These are phyloP conservation scores for Erigeron philadelphicus DNA, from an alignment of 140 eudicot genomes.

Conservation along the genomic window DNA sequence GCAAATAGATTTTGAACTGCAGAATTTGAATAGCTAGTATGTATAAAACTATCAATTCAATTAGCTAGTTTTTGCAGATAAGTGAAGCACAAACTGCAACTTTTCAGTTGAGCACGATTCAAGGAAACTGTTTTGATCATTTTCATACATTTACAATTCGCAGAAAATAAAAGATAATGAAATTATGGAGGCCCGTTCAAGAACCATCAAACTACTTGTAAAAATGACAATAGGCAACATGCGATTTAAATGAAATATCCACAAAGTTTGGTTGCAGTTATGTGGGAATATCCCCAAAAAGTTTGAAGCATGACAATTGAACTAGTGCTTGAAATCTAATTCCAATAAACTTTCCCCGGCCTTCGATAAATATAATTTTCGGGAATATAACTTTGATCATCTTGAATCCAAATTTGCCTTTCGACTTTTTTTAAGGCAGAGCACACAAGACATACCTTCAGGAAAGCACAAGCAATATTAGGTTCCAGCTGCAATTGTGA, in stretches of 20 bases:
- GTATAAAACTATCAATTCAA: background rate
- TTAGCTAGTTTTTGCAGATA: background rate
- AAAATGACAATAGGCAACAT: background rate
- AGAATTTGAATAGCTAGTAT: background rate
- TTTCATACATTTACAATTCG: background rate
- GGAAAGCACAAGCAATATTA: conserved; percentile 73
- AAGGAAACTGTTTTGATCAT: background rate
- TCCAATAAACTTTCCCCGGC: no score
- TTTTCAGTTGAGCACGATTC: background rate
- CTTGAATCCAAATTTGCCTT: background rate
- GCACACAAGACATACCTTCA: conserved; percentile 50
- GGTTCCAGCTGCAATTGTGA: conserved; percentile 77
- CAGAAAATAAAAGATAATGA: conserved; percentile 4
- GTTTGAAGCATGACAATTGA: conserved; percentile 4
- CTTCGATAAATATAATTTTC: background rate
- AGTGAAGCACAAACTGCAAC: conserved; percentile 8
- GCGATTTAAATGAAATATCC: background rate
- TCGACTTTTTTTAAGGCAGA: background rate
- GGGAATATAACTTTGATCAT: background rate
- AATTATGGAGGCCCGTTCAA: background rate
- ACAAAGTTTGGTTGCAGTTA: background rate
- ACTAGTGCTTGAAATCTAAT: conserved; percentile 9
- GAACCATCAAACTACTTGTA: conserved; percentile 3
- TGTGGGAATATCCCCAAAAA: background rate
- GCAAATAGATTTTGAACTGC: conserved; percentile 85